Evolutionary conservation across 495 filamentous ascomycete species (phyloP), one percentile per base, ranked within the genome.

Genomic region (Aspergillus diversus): DNA sequence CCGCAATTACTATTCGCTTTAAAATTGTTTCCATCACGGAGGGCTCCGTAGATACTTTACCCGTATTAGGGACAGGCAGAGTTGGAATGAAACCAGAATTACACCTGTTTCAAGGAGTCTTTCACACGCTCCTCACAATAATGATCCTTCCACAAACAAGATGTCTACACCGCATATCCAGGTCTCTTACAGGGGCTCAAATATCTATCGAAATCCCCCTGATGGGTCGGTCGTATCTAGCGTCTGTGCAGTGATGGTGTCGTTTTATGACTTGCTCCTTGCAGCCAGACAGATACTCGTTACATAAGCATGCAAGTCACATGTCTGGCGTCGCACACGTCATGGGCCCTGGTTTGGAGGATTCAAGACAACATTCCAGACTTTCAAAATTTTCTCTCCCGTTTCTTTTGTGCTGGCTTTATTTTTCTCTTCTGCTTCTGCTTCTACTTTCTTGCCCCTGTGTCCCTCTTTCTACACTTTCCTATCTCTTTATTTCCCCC

Each of bases 301-400:
- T 57, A 51, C 33, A 16, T 51, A 60, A 53, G 21, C 15, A 33
- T 32, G 21, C 47, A 60, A 52, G 57, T 60, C 57, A 60, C 57
- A 60, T 55, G 59, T 15, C 57, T 7, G 49, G 42, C 37, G 33
- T 52, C 59, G 37, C 39, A 27, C 59, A 61, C 59, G 59, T 61
- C 59, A 61, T 61, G 50, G 58, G 15, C 48, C 17, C 21, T 9
- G 35, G 21, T 57, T 51, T 50, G 35, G 39, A 15, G 8, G 32
- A 15, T 39, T 47, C 16, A 42, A 43, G 43, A 39, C 33, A 48
- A 53, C 62, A 65, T 65, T 61, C 63, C 58, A 57, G 63, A 60
- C 52, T 46, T 35, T 57, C 21, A 13, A 32, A 5, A 15, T 6
- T 49, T 54, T 33, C 43, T 5, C 47, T 55, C 27, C 54, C 34